phyloP scores from a whole-genome alignment of 2,329 filamentous ascomycete species.

The Purpureocillium lavendulum region DNA sequence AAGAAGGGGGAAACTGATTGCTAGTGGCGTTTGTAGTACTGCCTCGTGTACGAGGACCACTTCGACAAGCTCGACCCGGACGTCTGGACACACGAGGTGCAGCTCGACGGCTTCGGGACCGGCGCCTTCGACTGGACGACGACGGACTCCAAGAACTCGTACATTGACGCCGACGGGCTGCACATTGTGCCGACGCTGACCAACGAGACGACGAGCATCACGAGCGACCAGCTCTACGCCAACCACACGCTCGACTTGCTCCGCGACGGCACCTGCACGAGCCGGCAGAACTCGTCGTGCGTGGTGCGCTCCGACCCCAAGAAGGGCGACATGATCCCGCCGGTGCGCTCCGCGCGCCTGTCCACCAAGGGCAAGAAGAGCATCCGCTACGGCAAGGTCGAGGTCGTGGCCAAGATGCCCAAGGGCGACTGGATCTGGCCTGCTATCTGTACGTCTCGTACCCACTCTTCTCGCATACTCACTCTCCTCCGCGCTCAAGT shows the following conservation, averaged over 20 bases:
- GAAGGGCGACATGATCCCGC: constrained; percentile 36
- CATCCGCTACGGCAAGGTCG: constrained; percentile 26
- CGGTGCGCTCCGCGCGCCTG: constrained; percentile 39
- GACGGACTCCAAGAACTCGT: constrained; percentile 35
- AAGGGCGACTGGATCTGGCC: constrained; percentile 48
- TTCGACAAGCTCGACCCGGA: constrained; percentile 34
- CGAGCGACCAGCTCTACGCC: constrained; percentile 25
- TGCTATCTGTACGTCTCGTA: constrained; percentile 33
- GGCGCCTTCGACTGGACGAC: constrained; percentile 49
- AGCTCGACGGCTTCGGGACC: constrained; percentile 35
- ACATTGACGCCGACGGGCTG: constrained; percentile 37
- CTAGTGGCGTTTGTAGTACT: constrained; percentile 26
- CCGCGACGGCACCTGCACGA: constrained; percentile 31
- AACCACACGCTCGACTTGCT: constrained; percentile 36
- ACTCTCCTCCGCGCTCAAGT: too few relatives aligned
- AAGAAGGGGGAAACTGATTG: too few relatives aligned
- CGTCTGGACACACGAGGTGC: constrained; percentile 41
- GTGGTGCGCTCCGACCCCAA: constrained; percentile 32
- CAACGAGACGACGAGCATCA: constrained; percentile 28
- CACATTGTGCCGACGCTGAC: constrained; percentile 48
- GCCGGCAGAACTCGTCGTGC: constrained; percentile 22
- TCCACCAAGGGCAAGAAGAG: constrained; percentile 21
- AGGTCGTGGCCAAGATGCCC: constrained; percentile 44
- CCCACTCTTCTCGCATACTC: too few relatives aligned
- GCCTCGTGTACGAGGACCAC: constrained; percentile 40